Conservation (phyloP, 345 rosid species). For the Cardamine occulta region DNA sequence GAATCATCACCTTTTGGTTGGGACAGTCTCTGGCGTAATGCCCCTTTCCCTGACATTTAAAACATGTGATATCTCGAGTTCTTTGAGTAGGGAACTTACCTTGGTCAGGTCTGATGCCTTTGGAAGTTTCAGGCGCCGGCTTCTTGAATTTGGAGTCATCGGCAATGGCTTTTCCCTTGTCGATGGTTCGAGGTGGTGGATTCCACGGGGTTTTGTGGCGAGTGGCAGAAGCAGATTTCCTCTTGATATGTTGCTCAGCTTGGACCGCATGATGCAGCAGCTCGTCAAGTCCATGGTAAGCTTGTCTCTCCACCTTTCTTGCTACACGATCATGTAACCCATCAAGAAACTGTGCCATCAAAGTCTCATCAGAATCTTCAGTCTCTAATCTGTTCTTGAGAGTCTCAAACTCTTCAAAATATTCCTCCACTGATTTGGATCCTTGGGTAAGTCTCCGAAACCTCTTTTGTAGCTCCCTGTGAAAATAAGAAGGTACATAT, state of each 20-base stretch:
- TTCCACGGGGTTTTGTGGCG: too few species aligned
- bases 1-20: too few species aligned
- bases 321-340: not conserved
- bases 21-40: too few species aligned
- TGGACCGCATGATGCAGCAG: too few species aligned
- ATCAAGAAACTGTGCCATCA: not conserved
- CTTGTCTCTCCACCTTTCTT: not conserved
- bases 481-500: too few species aligned
- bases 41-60: too few species aligned
- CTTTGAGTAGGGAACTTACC: not conserved
- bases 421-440: too few species aligned
- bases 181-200: not conserved
- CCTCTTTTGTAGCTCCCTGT: too few species aligned
- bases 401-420: not conserved
- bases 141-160: not conserved
- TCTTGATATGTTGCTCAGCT: too few species aligned
- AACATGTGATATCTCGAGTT: not conserved
- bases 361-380: not conserved
- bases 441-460: too few species aligned
- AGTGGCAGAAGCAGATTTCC: too few species aligned
- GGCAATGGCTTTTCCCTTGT: not conserved
- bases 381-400: not conserved
- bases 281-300: too few species aligned
- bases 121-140: not conserved
- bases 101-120: not conserved